Base-by-base conservation (phyloP, 106 monocot species). In the Hemerocallis citrina region DNA sequence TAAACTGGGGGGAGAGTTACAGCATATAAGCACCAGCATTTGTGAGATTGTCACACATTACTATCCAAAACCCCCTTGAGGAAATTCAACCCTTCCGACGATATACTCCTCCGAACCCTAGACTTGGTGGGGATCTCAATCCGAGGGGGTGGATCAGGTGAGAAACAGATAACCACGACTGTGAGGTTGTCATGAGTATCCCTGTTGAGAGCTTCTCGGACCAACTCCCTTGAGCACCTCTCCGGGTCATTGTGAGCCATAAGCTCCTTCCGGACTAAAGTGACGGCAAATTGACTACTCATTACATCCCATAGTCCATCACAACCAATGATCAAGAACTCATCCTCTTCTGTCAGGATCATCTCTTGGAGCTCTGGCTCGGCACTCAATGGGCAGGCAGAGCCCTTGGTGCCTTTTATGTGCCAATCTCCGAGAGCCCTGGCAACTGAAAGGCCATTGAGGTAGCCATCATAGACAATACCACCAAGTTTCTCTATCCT, bases 101-200 rank as follows among this genome's bases (percentile, higher is more conserved):
- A 86, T 37, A 91, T 86, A 38, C 91, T 85, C 55, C 85, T 76
- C 56, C 91, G 68, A 50, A 86, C 79, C 20, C 79, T 69, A 22
- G 77, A 76, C 61, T 62, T 82, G 4, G 4, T 4, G 1, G 81
- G 75, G 45, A 91, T 67, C 76, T 91, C 82, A 11, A 82, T 86
- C 20, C 64, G 48, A 28, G 77, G 74, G 2, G 82, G 82, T 5
- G 82, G 77, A 14, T 83, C 74, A 0, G 64, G 58, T 11, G 73
- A 71, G 23, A 83, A 83, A 29, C 77, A 83, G 37, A 78, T 30
- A 3, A 83, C 77, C 28, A 83, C 57, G 15, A 67, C 77, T 2
- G 77, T 83, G 11, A 83, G 62, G 50, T 83, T 83, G 35, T 83
- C 82, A 29, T 57, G 71, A 11, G 73, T 66, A 43, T 83, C 70